Conservation (phyloP, 2,329 filamentous ascomycete genomes). For the Venturia asperata region DNA sequence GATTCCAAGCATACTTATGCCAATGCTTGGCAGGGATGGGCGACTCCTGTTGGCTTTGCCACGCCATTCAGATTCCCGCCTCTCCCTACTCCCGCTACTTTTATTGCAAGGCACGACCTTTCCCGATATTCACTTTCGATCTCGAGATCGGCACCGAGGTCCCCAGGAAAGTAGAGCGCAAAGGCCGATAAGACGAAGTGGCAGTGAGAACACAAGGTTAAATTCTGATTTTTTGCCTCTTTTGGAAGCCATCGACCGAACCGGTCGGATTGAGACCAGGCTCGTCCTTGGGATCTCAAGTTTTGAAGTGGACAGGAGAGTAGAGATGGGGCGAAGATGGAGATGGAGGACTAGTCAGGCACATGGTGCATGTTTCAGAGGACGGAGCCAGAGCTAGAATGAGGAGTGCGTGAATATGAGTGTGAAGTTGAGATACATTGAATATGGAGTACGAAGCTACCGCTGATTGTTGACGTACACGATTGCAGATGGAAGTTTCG, state of each 20-base stretch:
- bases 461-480: background rate
- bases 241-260: background rate
- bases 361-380: too few relatives aligned
- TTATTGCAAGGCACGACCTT: background rate
- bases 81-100: background rate
- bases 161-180: background rate
- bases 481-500: background rate
- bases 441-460: too few relatives aligned
- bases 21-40: background rate
- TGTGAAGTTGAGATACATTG: too few relatives aligned
- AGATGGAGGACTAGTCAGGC: background rate
- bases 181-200: background rate
- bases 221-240: too few relatives aligned
- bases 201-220: background rate
- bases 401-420: too few relatives aligned
- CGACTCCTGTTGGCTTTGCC: background rate
- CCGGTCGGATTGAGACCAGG: background rate
- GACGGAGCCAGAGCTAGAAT: too few relatives aligned
- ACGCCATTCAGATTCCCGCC: background rate
- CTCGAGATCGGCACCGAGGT: background rate
- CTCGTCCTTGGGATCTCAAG: too few relatives aligned
- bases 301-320: background rate
- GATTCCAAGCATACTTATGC: background rate
- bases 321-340: background rate
- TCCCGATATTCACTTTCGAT: background rate